A percentile compares a stretch with the other conserved stretches of the same genome.
phyloP scores from a whole-genome alignment of 352 stramenopile species.

The Phytophthora vignae region DNA sequence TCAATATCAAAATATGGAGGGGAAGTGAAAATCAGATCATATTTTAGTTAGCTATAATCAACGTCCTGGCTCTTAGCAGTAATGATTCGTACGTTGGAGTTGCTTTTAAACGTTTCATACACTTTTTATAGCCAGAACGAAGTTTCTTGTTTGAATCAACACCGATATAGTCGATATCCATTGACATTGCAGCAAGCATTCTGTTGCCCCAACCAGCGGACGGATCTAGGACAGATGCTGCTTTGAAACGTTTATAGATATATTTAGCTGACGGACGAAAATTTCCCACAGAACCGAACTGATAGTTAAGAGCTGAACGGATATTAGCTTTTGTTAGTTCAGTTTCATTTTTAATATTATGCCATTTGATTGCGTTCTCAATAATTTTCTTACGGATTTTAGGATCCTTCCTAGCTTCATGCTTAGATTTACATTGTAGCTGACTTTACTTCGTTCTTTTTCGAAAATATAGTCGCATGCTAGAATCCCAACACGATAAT shows the following conservation, averaged over 20 bases:
- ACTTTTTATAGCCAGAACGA: slow-evolving; percentile 1
- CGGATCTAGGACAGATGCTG: background rate
- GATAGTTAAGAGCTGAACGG: too few species aligned
- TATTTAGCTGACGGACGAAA: too few species aligned
- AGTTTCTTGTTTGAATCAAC: slow-evolving; percentile 3
- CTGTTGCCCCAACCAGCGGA: background rate
- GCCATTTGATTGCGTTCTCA: background rate
- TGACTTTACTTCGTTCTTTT: background rate
- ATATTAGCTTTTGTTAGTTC: too few species aligned
- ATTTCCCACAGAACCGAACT: too few species aligned
- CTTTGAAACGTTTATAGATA: background rate
- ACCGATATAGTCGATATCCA: slow-evolving; percentile 2
- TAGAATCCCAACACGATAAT: background rate
- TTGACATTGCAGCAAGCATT: slow-evolving; percentile 2
- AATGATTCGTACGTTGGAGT: background rate
- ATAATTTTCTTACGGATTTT: background rate
- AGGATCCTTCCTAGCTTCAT: background rate
- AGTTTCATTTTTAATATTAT: too few species aligned
- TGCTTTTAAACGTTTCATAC: background rate
- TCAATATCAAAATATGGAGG: slow-evolving; percentile 4
- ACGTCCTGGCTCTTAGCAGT: slow-evolving; percentile 3
- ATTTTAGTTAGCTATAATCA: background rate
- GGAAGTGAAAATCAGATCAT: background rate
- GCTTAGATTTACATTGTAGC: background rate
- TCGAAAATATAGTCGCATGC: background rate